Percentiles rank a stretch among this genome's conserved stretches.
phyloP scores from a whole-genome alignment of 2,329 filamentous ascomycete genomes.

The Macrophomina phaseolina region DNA sequence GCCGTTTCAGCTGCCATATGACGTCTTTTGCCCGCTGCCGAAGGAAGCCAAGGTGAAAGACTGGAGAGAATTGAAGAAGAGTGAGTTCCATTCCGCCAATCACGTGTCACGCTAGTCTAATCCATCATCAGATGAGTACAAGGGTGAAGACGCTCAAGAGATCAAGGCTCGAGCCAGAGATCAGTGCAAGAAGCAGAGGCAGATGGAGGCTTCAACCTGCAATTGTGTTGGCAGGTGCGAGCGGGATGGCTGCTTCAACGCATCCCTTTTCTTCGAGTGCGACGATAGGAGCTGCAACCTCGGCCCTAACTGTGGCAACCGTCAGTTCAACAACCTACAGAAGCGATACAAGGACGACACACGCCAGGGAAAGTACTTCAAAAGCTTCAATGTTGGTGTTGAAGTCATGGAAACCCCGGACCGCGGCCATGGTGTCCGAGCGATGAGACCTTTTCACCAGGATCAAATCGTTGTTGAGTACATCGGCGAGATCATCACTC shows the following conservation, averaged over 20 bases:
- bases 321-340: slow-evolving; percentile 83
- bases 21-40: slow-evolving; percentile 86
- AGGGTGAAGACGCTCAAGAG: slow-evolving; percentile 36
- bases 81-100: slow-evolving; percentile 1
- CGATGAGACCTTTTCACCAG: slow-evolving; percentile 83
- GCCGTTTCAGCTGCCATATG: slow-evolving; percentile 73
- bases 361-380: slow-evolving; percentile 65
- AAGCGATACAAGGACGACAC: slow-evolving; percentile 26
- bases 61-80: slow-evolving; percentile 84
- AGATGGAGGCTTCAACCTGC: slow-evolving; percentile 74
- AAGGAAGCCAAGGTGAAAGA: slow-evolving; percentile 90
- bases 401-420: slow-evolving; percentile 92
- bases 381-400: slow-evolving; percentile 80
- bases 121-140: slow-evolving; percentile 23
- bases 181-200: slow-evolving; percentile 78
- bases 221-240: slow-evolving; percentile 52
- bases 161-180: slow-evolving; percentile 18
- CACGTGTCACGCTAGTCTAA: neutral
- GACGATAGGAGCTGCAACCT: slow-evolving; percentile 87
- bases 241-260: slow-evolving; percentile 87
- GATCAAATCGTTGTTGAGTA: slow-evolving; percentile 99
- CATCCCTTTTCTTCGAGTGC: slow-evolving; percentile 97
- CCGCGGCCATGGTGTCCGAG: slow-evolving; percentile 88
- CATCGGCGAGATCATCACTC: slow-evolving; percentile 95
- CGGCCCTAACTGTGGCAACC: slow-evolving; percentile 81